Evolutionary conservation across 768 basidiomycete genomes (phyloP).

Genomic region (Panaeolus cyanescens): DNA sequence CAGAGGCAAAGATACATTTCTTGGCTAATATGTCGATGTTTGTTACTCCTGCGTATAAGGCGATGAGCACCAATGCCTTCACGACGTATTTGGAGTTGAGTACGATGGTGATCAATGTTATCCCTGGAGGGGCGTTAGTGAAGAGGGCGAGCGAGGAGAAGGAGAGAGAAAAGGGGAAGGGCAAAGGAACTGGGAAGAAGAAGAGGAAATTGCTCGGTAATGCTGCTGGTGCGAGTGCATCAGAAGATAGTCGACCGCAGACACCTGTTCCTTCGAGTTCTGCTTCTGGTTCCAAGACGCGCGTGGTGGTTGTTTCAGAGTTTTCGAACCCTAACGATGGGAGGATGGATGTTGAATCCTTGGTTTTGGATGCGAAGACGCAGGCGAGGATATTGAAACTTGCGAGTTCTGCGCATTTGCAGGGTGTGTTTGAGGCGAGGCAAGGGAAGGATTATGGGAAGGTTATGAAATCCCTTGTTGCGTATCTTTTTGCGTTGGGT

Average conservation of each 20-base stretch:
- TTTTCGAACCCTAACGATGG: not conserved
- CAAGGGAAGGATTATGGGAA: not conserved
- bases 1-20: slow-evolving; percentile 54
- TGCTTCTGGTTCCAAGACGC: too few relatives aligned
- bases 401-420: not conserved
- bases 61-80: slow-evolving; percentile 46
- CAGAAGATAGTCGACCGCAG: not conserved
- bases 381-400: not conserved
- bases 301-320: not conserved
- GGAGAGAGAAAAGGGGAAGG: not conserved
- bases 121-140: not conserved
- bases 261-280: not conserved
- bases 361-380: not conserved
- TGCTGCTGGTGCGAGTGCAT: not conserved
- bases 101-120: not conserved
- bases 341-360: not conserved
- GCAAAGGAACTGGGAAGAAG: not conserved
- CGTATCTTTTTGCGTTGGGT: slow-evolving; percentile 57
- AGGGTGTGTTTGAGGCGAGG: not conserved
- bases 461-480: slow-evolving; percentile 36
- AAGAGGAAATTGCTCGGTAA: not conserved
- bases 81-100: slow-evolving; percentile 36
- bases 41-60: slow-evolving; percentile 58
- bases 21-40: slow-evolving; percentile 74
- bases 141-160: not conserved